Percentiles rank a stretch among this genome's conserved stretches.
Evolutionary conservation across 306 rosid species (phyloP).

Genomic region (Castanea crenata): DNA sequence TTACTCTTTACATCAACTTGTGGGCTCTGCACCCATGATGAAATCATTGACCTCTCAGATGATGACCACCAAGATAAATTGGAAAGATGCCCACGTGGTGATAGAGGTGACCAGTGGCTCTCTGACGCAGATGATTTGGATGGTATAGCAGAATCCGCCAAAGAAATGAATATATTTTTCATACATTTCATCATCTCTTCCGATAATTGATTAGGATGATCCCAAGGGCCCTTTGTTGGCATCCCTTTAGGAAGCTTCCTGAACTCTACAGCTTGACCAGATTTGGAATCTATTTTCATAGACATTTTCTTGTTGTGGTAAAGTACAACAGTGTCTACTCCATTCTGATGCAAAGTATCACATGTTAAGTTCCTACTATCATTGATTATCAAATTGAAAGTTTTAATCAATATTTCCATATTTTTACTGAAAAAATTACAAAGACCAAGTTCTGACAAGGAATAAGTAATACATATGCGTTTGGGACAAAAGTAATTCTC

Average conservation of each 20-base stretch:
- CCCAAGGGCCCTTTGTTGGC: conserved; percentile 57
- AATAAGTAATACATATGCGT: background rate
- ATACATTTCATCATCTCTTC: conserved; percentile 80
- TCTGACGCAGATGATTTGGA: conserved; percentile 38
- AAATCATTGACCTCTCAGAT: conserved; percentile 59
- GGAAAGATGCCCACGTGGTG: conserved; percentile 64
- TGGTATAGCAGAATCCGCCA: conserved; percentile 52
- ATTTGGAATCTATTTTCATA: conserved; percentile 27
- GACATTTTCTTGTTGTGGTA: conserved; percentile 23
- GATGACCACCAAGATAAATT: conserved; percentile 73
- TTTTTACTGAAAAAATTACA: background rate
- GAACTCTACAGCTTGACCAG: conserved; percentile 30
- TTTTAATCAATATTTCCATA: background rate
- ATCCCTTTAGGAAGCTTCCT: conserved; percentile 44
- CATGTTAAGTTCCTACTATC: background rate
- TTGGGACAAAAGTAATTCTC: background rate
- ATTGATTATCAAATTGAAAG: background rate
- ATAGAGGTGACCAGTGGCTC: conserved; percentile 43
- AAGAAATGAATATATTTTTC: conserved; percentile 70
- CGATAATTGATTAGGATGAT: conserved; percentile 61
- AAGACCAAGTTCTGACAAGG: background rate
- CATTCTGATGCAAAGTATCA: conserved; percentile 40
- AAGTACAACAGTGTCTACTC: conserved; percentile 29
- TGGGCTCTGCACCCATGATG: conserved; percentile 64
- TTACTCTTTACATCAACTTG: conserved; percentile 48